These are phyloP conservation scores for Phialocephala sp. DNA, from an alignment of 2,329 filamentous ascomycete genomes.

Conservation along the genomic window DNA sequence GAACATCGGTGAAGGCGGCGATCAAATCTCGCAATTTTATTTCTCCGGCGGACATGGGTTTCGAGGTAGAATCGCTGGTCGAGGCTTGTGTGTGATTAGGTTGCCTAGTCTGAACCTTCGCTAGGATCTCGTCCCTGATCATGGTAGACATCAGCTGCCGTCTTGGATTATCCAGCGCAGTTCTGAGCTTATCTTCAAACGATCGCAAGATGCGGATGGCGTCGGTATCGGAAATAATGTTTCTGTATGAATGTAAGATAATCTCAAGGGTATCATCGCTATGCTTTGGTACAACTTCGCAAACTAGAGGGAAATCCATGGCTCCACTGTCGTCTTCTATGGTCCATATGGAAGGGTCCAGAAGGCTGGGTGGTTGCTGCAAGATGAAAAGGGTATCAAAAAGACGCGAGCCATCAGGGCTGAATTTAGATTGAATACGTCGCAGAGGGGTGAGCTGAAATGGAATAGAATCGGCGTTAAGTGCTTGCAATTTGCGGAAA, in stretches of 20 bases:
- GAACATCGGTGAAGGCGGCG: slow-evolving; percentile 59
- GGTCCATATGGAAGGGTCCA: slow-evolving; percentile 62
- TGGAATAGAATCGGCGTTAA: slow-evolving; percentile 66
- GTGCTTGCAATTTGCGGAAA: slow-evolving; percentile 39
- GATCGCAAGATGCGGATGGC: slow-evolving; percentile 28
- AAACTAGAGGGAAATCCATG: slow-evolving; percentile 81
- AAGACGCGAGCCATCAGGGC: slow-evolving; percentile 56
- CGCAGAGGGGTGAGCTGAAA: slow-evolving; percentile 80
- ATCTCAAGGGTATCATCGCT: slow-evolving; percentile 59
- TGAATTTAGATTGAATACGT: slow-evolving; percentile 64
- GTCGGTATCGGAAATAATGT: slow-evolving; percentile 39
- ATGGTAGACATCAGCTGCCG: slow-evolving; percentile 35
- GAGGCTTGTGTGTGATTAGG: not conserved
- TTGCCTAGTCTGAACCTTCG: slow-evolving; percentile 19
- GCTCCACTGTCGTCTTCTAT: slow-evolving; percentile 61
- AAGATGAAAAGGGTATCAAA: slow-evolving; percentile 85
- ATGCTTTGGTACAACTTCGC: slow-evolving; percentile 70
- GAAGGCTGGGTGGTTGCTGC: slow-evolving; percentile 66
- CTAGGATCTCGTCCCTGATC: slow-evolving; percentile 33
- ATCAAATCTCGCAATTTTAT: slow-evolving; percentile 49
- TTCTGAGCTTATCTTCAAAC: slow-evolving; percentile 35
- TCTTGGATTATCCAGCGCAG: slow-evolving; percentile 38
- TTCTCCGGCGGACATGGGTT: slow-evolving; percentile 43
- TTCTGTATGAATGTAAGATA: slow-evolving; percentile 66
- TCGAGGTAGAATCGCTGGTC: slow-evolving; percentile 2